Base-by-base conservation (phyloP, 148 eudicot genomes). In the Amaranthus palmeri region DNA sequence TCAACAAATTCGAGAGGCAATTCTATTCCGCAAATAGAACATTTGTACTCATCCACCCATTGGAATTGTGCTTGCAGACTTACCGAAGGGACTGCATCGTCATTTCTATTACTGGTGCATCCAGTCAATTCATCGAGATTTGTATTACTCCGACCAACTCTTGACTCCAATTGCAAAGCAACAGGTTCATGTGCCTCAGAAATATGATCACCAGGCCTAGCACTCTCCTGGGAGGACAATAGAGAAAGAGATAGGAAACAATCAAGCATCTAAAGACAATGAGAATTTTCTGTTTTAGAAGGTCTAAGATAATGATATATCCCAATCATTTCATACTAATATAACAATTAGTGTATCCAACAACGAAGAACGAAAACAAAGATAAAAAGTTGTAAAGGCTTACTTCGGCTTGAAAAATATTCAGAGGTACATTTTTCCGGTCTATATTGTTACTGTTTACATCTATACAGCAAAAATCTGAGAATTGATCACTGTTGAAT, bases 11-110 rank as follows among this genome's bases (percentile, higher is more conserved):
- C 86, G 12, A 86, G 85, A 81, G 98, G 98, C 86, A 95, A 54
- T 77, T 91, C 97, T 63, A 81, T 76, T 43, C 97, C 97, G 81
- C 98, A 95, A 48, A 86, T 63, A 0, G 85, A 86, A 71, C 98
- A 95, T 77, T 89, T 88, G 77, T 91, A 95, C 59, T 78, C 96
- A 58, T 95, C 87, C 73, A 95, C 78, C 98, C 98, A 91, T 43
- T 76, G 52, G 18, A 74, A 71, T 45, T 79, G 79, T 61, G 79
- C 77, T 64, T 67, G 82, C 13, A 67, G 64, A 82, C 77, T 73
- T 57, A 76, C 79, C 51, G 90, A 82, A 81, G 85, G 64, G n/a
- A 62, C 81, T 18, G 79, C 65, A 65, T 67, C 76, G 42, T 77
- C 86, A 79, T 75, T 55, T 14, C 50, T 15, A 59, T 57, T 49